These are phyloP conservation scores for Kokia cookei DNA, from an alignment of 441 rosid species.

Conservation along the genomic window DNA sequence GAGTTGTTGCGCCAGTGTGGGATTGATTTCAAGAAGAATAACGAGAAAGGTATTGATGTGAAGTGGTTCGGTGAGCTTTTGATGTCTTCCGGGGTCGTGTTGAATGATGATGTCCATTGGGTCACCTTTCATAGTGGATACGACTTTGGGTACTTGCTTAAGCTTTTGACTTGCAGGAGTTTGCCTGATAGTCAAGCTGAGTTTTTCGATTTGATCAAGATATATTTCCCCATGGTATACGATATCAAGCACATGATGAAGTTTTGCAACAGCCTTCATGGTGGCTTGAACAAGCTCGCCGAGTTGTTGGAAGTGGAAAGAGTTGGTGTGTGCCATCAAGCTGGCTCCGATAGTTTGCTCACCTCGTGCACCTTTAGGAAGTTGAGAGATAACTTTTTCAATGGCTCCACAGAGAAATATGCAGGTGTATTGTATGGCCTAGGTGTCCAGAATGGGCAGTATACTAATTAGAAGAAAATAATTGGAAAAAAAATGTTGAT, in stretches of 20 bases:
- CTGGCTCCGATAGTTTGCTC: slow-evolving; percentile 74
- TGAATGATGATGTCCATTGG: not conserved
- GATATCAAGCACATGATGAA: not conserved
- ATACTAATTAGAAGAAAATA: not conserved
- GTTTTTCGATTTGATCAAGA: not conserved
- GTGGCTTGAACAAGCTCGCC: slow-evolving; percentile 63
- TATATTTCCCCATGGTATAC: not conserved
- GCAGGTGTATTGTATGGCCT: slow-evolving; percentile 10
- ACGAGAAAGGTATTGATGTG: slow-evolving; percentile 43
- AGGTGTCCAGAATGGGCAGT: not conserved
- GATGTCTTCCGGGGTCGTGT: not conserved
- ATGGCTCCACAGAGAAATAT: slow-evolving; percentile 37
- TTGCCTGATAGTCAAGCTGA: not conserved
- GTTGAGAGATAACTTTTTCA: slow-evolving; percentile 49
- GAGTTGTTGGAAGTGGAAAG: slow-evolving; percentile 49
- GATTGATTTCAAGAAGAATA: slow-evolving; percentile 52
- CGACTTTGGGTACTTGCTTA: not conserved
- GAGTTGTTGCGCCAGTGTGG: slow-evolving; percentile 34
- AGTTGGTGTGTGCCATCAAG: slow-evolving; percentile 23
- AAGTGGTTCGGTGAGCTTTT: slow-evolving; percentile 28
- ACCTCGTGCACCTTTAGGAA: slow-evolving; percentile 54
- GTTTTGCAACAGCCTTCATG: slow-evolving; percentile 38
- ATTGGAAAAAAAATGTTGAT: slow-evolving; percentile 15
- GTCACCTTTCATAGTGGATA: not conserved
- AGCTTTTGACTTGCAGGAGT: not conserved